Conservation (phyloP, 2,329 filamentous ascomycete species). For the Alternaria consortialis region DNA sequence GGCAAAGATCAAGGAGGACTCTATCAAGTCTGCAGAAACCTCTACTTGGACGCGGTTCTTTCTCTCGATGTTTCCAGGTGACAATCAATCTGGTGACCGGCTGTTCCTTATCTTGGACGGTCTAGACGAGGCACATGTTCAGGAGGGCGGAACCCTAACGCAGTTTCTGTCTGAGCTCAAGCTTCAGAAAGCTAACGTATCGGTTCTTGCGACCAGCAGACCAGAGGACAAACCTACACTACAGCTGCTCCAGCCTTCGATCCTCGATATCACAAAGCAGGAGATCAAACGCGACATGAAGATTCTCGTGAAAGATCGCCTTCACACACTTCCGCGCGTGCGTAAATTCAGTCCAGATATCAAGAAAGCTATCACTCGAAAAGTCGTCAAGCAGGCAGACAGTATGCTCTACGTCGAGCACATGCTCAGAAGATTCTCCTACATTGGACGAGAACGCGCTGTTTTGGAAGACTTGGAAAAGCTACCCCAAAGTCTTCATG, state of each 20-base stretch:
- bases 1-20: slow-evolving; percentile 36
- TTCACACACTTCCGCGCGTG: background rate
- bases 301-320: background rate
- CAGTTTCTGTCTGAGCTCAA: slow-evolving; percentile 2
- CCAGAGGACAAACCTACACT: background rate
- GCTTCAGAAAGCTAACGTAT: background rate
- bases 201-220: slow-evolving; percentile 1
- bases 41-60: slow-evolving; percentile 1
- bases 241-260: background rate
- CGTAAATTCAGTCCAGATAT: slow-evolving; percentile 35
- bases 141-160: background rate
- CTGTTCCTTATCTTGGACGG: slow-evolving; percentile 3
- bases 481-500: slow-evolving; percentile 25
- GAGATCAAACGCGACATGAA: background rate
- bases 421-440: slow-evolving; percentile 42
- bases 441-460: slow-evolving; percentile 46
- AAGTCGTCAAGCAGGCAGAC: slow-evolving; percentile 41
- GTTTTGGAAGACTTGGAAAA: slow-evolving; percentile 42
- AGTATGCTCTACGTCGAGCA: slow-evolving; percentile 52
- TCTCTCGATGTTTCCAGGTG: slow-evolving; percentile 1
- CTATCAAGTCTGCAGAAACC: slow-evolving; percentile 6
- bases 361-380: slow-evolving; percentile 43
- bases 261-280: background rate
- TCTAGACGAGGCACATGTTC: slow-evolving; percentile 4
- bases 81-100: background rate